These are phyloP conservation scores for Zoysia japonica DNA, from an alignment of 176 grass and related monocot genomes.

Conservation along the genomic window DNA sequence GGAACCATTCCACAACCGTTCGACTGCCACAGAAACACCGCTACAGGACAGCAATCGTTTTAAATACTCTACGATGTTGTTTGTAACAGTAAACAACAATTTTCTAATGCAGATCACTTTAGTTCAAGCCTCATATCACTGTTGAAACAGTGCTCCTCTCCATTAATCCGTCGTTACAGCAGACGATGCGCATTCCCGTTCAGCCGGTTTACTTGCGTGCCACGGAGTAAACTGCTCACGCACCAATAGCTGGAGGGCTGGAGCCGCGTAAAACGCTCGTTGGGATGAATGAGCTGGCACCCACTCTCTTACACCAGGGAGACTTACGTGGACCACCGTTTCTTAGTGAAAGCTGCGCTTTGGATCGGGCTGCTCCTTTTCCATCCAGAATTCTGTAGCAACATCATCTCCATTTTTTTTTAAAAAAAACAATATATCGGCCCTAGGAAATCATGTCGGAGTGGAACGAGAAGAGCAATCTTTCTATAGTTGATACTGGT, in stretches of 20 bases:
- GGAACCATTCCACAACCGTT: no score
- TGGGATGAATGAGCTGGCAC: slow-evolving; percentile 34
- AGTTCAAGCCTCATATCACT: no score
- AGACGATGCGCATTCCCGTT: not conserved
- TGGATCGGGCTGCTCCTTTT: slow-evolving; percentile 4
- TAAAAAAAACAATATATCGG: not conserved
- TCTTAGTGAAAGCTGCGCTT: not conserved
- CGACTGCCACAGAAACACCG: no score
- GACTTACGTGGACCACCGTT: slow-evolving; percentile 30
- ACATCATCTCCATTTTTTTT: not conserved
- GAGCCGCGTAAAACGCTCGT: not conserved
- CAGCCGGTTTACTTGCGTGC: not conserved
- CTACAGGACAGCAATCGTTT: no score
- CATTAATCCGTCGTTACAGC: no score
- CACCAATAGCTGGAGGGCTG: not conserved
- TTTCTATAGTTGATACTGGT: not conserved
- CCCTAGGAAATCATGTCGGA: not conserved
- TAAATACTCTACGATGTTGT: no score
- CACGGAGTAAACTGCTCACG: not conserved
- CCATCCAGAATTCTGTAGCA: not conserved
- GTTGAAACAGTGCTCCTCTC: no score
- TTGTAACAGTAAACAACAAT: no score
- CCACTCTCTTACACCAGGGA: not conserved
- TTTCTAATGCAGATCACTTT: no score
- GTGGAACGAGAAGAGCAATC: not conserved